Base-by-base conservation (phyloP, 345 rosid species). In the Gossypium thurberi region DNA sequence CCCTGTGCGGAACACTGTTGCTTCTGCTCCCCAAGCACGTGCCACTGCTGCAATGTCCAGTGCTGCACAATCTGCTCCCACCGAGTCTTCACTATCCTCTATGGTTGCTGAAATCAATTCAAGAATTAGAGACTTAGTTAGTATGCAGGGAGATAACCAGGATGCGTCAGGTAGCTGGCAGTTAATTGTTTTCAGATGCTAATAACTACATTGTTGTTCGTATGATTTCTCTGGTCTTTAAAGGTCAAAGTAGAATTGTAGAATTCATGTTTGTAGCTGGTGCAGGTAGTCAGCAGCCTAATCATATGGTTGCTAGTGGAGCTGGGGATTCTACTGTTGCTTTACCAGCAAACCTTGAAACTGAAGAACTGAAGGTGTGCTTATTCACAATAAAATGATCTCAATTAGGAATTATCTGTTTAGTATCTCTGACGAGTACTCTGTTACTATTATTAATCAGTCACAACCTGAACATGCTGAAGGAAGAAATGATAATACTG, bases 61-160 rank as follows among this genome's bases (percentile, higher is more conserved):
- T 71, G 78, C 76, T 67, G 68, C 78, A 53, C 80, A 69, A 77
- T 57, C 86, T 53, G 80, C 77, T 51, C 68, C 75, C 55, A 25
- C 83, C 5, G 83, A 80, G 74, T 75, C 86, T 2, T 82, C 89
- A 55, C 14, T 82, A 57, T 75, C 87, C 25, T 76, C 81, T 69
- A 21, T 78, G 52, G 50, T 83, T 48, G 68, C 82, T 15, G 88
- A 85, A 82, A 48, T 88, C 52, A 84, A 82, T 80, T 82, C 91
- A 47, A 82, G 73, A 48, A 15, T 91, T 55, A 83, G 93, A 76
- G 82, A 78, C 68, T 26, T 83, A 15, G 82, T 74, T 59, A 78
- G 78, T 68, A 77, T 77, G 73, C 89, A 79, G 73, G 91, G 88
- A 79, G 84, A 82, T 75, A 84, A 50, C 80, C 90, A 60, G 79